Evolutionary conservation across 2,329 filamentous ascomycete species (phyloP).

Genomic region (Aquanectria penicillioides): DNA sequence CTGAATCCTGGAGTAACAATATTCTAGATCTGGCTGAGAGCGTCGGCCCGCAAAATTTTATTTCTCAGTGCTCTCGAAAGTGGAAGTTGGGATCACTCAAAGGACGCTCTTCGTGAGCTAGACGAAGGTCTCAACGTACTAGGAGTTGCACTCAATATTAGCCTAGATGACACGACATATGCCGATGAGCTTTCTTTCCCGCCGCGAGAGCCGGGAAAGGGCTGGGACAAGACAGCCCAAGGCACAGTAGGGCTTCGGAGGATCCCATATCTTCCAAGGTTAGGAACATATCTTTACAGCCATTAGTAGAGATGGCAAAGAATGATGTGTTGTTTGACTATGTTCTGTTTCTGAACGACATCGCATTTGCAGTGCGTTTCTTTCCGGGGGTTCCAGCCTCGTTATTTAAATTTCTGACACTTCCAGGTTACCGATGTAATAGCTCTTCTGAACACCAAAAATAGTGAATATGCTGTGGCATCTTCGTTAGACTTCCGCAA

Average conservation of each 20-base stretch:
- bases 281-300: constrained; percentile 70
- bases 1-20: constrained; percentile 68
- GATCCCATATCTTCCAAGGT: constrained; percentile 75
- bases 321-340: constrained; percentile 62
- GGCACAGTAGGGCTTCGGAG: constrained; percentile 66
- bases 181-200: constrained; percentile 59
- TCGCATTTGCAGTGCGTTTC: constrained; percentile 62
- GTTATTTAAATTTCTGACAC: neutral
- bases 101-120: constrained; percentile 65
- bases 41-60: constrained; percentile 70
- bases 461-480: constrained; percentile 66
- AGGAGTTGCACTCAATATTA: constrained; percentile 63
- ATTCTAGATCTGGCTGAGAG: constrained; percentile 64
- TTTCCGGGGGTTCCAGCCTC: no score
- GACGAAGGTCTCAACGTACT: constrained; percentile 61
- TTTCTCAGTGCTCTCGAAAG: constrained; percentile 74
- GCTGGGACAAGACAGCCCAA: constrained; percentile 69
- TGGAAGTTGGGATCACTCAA: constrained; percentile 75
- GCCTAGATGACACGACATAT: constrained; percentile 66
- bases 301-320: constrained; percentile 59
- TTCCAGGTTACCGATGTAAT: constrained; percentile 62
- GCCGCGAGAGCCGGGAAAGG: constrained; percentile 51
- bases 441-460: constrained; percentile 63
- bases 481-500: constrained; percentile 67
- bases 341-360: constrained; percentile 69